Evolutionary conservation across 495 filamentous ascomycete genomes (phyloP), one percentile per base, ranked within the genome.

Genomic region (Thermochaetoides thermophila): DNA sequence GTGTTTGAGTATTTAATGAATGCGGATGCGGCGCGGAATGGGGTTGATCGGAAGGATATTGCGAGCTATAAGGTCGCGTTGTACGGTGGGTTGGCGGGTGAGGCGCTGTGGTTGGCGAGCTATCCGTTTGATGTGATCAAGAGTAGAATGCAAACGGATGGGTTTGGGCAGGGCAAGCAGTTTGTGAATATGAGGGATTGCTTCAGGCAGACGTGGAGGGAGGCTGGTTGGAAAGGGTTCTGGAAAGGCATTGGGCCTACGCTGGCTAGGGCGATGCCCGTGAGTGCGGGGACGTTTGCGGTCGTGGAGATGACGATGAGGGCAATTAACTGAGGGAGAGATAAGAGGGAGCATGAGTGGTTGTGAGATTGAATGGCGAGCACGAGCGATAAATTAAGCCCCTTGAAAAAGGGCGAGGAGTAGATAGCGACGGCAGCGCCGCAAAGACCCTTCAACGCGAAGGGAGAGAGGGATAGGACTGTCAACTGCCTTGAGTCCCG

Each of bases 141-240:
- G 80, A 92, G 83, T 58, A 95, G 92, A 73, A 92, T 96, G 87
- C 89, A 97, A 70, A 91, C 74, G 40, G 89, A 97, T 63, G 86
- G 82, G 14, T 84, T 95, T 49, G 67, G 68, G 1, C 27, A 34
- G 17, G 55, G 68, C 35, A 71, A 68, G 69, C 62, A 65, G 48
- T 96, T 79, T 57, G 71, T 60, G 62, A 76, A 58, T 34, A 94
- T 93, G 84, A 69, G 74, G 27, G 84, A 95, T 57, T 89, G 83
- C 61, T 92, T 94, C 56, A 64, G 60, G 43, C 77, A 94, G 71
- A 84, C 78, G 16, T 92, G 70, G 60, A 59, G 69, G 29, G 61
- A 57, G 15, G 85, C 93, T 56, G 89, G 89, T 4, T 39, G 73
- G 41, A 61, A 74, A 27, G 91, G 85, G 4, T 96, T 97, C 63